These are phyloP conservation scores for Thielaviopsis cerberus DNA, from an alignment of 2,329 filamentous ascomycete genomes.

Conservation along the genomic window DNA sequence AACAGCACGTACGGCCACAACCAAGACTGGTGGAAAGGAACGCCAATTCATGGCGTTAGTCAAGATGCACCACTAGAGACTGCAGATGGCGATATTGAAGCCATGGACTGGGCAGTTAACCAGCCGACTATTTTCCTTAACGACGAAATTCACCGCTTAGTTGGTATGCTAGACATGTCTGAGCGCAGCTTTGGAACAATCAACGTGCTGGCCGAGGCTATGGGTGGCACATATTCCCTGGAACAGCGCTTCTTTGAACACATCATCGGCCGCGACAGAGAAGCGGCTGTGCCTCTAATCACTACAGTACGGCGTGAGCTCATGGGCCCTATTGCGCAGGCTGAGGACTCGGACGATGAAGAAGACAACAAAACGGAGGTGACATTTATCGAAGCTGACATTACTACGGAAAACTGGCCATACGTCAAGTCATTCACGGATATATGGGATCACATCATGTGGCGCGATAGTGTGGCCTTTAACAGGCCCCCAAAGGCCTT, in stretches of 20 bases:
- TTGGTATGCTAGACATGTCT: conserved; percentile 43
- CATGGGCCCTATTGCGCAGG: background rate
- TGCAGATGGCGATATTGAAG: background rate
- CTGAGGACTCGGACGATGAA: conserved; percentile 11
- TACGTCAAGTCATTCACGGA: conserved; percentile 28
- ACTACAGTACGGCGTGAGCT: conserved; percentile 17
- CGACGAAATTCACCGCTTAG: conserved; percentile 40
- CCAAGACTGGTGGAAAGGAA: conserved; percentile 43
- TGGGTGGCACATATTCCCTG: conserved; percentile 12
- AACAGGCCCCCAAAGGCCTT: conserved; percentile 19
- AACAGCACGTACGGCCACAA: conserved; percentile 34
- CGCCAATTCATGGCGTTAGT: background rate
- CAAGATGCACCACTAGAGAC: background rate
- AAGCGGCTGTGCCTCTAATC: conserved; percentile 18
- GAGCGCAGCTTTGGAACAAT: conserved; percentile 41
- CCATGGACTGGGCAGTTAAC: conserved; percentile 3
- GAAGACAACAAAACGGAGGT: conserved; percentile 22
- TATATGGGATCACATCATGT: conserved; percentile 29
- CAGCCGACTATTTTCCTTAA: conserved; percentile 20
- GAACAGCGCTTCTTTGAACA: conserved; percentile 25
- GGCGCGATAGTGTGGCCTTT: conserved; percentile 24
- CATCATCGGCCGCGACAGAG: conserved; percentile 18
- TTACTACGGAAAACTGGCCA: conserved; percentile 20
- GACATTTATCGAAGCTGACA: conserved; percentile 24
- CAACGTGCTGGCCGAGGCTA: conserved; percentile 25